Base-by-base conservation (phyloP, 495 filamentous ascomycete species). In the Annulohypoxylon maeteangense region DNA sequence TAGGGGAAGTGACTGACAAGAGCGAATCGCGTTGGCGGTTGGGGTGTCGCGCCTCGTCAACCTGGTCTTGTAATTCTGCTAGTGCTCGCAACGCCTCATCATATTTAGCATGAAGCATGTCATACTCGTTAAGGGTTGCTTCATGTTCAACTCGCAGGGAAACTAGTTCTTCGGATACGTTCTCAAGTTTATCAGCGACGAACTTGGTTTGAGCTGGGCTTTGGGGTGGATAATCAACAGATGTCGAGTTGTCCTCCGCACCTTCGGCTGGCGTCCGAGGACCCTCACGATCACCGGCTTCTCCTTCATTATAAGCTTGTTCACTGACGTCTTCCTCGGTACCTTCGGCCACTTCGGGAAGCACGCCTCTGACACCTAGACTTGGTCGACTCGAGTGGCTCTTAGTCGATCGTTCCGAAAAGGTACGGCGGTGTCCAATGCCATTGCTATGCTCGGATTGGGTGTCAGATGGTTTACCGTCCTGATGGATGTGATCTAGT, bases 141-240 rank as follows among this genome's bases (percentile, higher is more conserved):
- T 98, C 96, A 71, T 99, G 96, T 80, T 96, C 93, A 36, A 95
- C 89, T 32, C 90, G 90, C 51, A 99, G 87, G 71, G 96, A 92
- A 54, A 97, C 89, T 1, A 99, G 90, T 76, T 99, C 96, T 76
- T 97, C 93, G 14, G 91, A 94, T 48, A 98, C 90, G 47, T 87
- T 92, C 70, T 98, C 94, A 38, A 99, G 87, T 81, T 98, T 98
- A 76, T 98, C 95, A 11, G 91, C 90, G 56, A 98, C 91, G 72
- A 92, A 93, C 66, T 91, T 91, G 31, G 89, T 90, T 75, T 98
- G 93, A 0, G 92, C 90, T 7, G 93, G 91, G 75, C 90, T 94
- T 58, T 88, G 84, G 4, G 85, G 78, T 5, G 85, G 80, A 50
- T 83, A 83, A 16, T 83, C 83, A 18, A 72, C 47, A n/a, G 71